Conservation (phyloP, 208 protist species). For the Wallacemonas sp. region DNA sequence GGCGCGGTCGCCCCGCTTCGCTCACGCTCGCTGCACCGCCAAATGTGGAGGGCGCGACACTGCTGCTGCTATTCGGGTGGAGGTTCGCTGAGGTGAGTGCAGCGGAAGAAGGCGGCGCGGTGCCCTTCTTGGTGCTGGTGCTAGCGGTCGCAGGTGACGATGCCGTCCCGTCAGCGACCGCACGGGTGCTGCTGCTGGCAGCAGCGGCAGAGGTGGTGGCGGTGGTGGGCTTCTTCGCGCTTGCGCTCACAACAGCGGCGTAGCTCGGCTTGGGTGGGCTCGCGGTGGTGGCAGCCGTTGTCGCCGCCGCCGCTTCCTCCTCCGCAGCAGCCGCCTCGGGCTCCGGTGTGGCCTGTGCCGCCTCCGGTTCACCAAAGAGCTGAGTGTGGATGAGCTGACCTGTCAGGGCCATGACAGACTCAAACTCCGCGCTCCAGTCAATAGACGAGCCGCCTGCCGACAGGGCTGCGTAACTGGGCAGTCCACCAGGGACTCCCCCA, state of each 20-base stretch:
- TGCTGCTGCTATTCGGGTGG: background rate
- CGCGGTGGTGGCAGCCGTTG: slow-evolving; percentile 4
- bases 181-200: slow-evolving; percentile 6
- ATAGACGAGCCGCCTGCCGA: slow-evolving; percentile 26
- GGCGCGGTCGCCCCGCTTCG: slow-evolving; percentile 23
- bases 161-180: too few species aligned
- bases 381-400: slow-evolving; percentile 66
- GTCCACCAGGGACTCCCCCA: too few species aligned
- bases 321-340: background rate
- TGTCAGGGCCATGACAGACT: slow-evolving; percentile 73
- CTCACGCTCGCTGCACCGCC: slow-evolving; percentile 4
- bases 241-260: slow-evolving; percentile 5
- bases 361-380: slow-evolving; percentile 40
- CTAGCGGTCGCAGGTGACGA: too few species aligned
- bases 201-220: slow-evolving; percentile 21
- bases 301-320: background rate
- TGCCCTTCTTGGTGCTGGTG: background rate
- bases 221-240: slow-evolving; percentile 8
- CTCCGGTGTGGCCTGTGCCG: slow-evolving; percentile 17
- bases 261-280: slow-evolving; percentile 15
- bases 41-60: background rate
- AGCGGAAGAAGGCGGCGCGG: slow-evolving; percentile 15
- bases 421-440: slow-evolving; percentile 76
- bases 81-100: background rate
- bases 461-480: slow-evolving; percentile 4